Percentiles rank a stretch among this genome's conserved stretches.
These are phyloP conservation scores for Flammula alnicola DNA, from an alignment of 1,284 basidiomycete genomes.

Conservation along the genomic window DNA sequence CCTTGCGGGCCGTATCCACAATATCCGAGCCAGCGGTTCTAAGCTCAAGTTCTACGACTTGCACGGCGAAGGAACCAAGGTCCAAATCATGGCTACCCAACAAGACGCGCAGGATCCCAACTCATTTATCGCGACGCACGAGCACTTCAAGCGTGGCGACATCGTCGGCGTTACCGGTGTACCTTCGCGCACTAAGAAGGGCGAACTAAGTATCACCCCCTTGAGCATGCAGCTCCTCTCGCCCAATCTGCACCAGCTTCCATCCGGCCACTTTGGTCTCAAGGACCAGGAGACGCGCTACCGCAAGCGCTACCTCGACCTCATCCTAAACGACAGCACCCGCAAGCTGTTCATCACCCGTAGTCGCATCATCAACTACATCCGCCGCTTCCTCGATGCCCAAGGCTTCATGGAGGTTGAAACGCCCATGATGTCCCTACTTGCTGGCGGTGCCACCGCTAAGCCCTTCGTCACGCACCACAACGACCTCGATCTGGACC, in stretches of 20 bases:
- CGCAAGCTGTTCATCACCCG: conserved; percentile 93
- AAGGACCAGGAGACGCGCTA: conserved; percentile 98
- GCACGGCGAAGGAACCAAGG: conserved; percentile 90
- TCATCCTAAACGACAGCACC: conserved; percentile 93
- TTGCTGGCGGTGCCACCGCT: conserved; percentile 96
- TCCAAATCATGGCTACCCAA: conserved; percentile 94
- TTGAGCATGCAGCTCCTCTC: conserved; percentile 87
- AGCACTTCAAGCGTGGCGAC: conserved; percentile 93
- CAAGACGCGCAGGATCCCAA: conserved; percentile 81
- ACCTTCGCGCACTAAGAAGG: conserved; percentile 94
- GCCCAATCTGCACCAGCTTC: conserved; percentile 96
- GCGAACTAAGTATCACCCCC: conserved; percentile 92
- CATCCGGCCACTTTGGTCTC: conserved; percentile 87
- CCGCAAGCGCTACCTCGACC: conserved; percentile 98
- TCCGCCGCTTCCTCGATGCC: conserved; percentile 90
- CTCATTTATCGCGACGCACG: conserved; percentile 78
- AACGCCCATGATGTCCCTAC: conserved; percentile 98
- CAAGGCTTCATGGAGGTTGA: conserved; percentile 99
- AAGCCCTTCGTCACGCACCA: conserved; percentile 99
- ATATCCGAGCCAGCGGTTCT: conserved; percentile 81
- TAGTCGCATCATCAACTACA: conserved; percentile 86
- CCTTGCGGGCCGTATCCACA: conserved; percentile 91
- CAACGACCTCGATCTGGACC: conserved; percentile 96
- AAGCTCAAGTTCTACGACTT: conserved; percentile 97
- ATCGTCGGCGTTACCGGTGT: conserved; percentile 92